Evolutionary conservation across 2,329 filamentous ascomycete species (phyloP).

Genomic region (Neopestalotiopsis sp.): DNA sequence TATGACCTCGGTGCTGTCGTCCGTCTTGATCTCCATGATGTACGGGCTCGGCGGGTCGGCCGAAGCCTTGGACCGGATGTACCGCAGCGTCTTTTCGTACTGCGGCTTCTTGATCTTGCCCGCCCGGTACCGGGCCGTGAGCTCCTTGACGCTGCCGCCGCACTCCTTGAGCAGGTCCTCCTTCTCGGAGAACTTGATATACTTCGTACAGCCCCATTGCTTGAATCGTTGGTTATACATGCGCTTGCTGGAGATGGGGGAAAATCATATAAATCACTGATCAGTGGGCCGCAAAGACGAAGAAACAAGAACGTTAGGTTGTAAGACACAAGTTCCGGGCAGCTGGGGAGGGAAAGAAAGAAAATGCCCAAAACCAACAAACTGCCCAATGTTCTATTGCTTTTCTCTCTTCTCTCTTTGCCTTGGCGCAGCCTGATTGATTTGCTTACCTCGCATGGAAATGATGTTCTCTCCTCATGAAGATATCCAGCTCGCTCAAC

Average conservation of each 20-base stretch:
- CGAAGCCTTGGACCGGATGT: not conserved
- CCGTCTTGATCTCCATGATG: not conserved
- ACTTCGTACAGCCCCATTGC: constrained; percentile 5
- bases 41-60: not conserved
- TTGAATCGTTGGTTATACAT: constrained; percentile 16
- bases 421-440: not conserved
- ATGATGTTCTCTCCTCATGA: constrained; percentile 10
- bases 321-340: not conserved
- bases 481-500: not conserved
- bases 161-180: not conserved
- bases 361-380: not conserved
- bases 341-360: not conserved
- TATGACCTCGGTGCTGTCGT: not conserved
- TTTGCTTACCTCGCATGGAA: constrained; percentile 12
- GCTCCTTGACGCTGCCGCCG: not conserved
- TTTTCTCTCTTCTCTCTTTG: not conserved
- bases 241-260: constrained; percentile 6
- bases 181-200: constrained; percentile 8
- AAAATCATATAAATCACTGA: not conserved
- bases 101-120: constrained; percentile 5
- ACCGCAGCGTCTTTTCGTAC: constrained; percentile 13
- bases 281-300: not conserved
- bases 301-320: too few species aligned
- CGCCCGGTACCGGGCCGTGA: not conserved
- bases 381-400: too few species aligned